These are phyloP conservation scores for Penicillium nordicum DNA, from an alignment of 2,329 filamentous ascomycete genomes.

Conservation along the genomic window DNA sequence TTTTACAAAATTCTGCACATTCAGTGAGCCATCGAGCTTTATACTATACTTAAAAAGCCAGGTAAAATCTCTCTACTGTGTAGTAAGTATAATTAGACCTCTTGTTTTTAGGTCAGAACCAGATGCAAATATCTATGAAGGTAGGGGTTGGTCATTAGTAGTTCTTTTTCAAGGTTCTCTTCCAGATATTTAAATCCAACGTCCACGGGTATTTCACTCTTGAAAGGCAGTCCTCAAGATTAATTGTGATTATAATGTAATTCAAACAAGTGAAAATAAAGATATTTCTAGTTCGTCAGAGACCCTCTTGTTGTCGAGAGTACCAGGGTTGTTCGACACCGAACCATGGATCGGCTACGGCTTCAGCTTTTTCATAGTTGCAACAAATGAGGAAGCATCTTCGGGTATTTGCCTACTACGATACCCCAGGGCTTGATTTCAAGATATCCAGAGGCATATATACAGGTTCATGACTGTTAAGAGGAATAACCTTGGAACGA, in stretches of 20 bases:
- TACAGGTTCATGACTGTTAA: neutral
- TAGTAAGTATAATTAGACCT: neutral
- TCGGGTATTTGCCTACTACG: neutral
- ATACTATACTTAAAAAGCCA: neutral
- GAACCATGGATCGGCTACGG: conserved; percentile 8
- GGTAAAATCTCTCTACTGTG: too few species aligned
- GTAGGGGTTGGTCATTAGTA: too few species aligned
- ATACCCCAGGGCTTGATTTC: neutral
- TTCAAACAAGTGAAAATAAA: neutral
- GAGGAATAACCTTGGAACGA: neutral
- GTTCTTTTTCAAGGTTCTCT: neutral
- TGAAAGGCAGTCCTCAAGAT: neutral
- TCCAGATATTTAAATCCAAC: too few species aligned
- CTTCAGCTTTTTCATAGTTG: neutral
- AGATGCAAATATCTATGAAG: neutral
- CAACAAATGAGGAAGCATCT: too few species aligned
- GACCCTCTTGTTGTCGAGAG: neutral
- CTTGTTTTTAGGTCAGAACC: neutral
- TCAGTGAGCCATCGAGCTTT: neutral
- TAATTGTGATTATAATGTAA: too few species aligned
- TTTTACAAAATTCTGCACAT: neutral
- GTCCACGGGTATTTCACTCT: too few species aligned
- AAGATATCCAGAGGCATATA: neutral
- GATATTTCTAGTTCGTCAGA: neutral
- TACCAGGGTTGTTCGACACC: neutral